phyloP scores from a whole-genome alignment of 1,284 basidiomycete species.

The Lentinula novae-zelandiae region DNA sequence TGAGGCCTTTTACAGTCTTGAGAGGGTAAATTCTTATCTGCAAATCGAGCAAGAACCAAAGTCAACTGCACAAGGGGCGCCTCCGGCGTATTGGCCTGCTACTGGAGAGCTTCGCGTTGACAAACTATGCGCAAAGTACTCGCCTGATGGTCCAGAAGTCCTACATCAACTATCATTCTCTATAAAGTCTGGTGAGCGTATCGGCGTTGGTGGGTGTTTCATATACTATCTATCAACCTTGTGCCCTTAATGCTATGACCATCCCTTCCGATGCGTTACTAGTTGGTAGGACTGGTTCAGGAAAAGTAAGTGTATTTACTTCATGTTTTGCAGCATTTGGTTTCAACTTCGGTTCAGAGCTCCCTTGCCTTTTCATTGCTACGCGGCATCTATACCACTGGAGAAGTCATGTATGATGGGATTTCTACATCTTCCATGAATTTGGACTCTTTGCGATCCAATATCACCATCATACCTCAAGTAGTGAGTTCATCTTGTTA shows the following conservation, averaged over 20 bases:
- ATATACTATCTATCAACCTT: neutral
- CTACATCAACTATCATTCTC: conserved; percentile 41
- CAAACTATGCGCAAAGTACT: conserved; percentile 44
- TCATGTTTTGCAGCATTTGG: conserved; percentile 20
- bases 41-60: conserved; percentile 53
- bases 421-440: conserved; percentile 47
- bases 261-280: neutral
- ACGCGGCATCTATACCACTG: conserved; percentile 56
- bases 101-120: conserved; percentile 56
- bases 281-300: conserved; percentile 62
- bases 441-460: conserved; percentile 57
- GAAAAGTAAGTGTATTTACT: conserved; percentile 37
- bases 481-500: conserved; percentile 27
- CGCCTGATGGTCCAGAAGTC: conserved; percentile 36
- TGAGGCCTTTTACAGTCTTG: conserved; percentile 34
- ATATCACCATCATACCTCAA: conserved; percentile 62
- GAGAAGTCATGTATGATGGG: conserved; percentile 52
- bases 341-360: conserved; percentile 30
- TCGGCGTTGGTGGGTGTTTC: conserved; percentile 38
- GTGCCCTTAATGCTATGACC: neutral
- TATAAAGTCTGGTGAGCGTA: conserved; percentile 43
- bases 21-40: conserved; percentile 59
- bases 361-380: conserved; percentile 49
- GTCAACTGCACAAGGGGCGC: conserved; percentile 35
- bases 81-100: conserved; percentile 68